These are phyloP conservation scores for Penicillium chermesinum DNA, from an alignment of 495 filamentous ascomycete species.

Conservation along the genomic window DNA sequence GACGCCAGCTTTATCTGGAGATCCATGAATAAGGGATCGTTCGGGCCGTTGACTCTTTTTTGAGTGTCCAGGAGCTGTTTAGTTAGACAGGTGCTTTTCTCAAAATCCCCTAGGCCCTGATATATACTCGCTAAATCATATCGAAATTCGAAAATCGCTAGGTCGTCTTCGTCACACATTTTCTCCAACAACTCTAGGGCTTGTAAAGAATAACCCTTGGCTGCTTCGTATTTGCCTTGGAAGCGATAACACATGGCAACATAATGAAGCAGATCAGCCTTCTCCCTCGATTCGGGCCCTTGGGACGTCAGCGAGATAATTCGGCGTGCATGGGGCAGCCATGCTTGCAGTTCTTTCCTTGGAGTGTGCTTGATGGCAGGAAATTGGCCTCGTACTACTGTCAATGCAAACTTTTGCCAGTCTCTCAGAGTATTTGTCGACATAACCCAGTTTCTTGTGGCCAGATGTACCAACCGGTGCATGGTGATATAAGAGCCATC, in stretches of 20 bases:
- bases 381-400: conserved; percentile 13
- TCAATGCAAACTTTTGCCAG: conserved; percentile 10
- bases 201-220: background rate
- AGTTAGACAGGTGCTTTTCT: background rate
- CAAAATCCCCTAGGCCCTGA: background rate
- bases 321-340: background rate
- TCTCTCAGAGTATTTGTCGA: background rate
- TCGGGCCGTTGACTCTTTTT: background rate
- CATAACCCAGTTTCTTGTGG: conserved; percentile 27
- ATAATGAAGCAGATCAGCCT: background rate
- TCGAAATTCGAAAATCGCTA: background rate
- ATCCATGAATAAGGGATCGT: background rate
- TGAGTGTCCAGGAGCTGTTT: background rate
- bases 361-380: conserved; percentile 12
- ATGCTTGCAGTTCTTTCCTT: conserved; percentile 6
- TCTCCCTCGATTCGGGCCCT: background rate
- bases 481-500: conserved; percentile 5
- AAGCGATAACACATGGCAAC: background rate
- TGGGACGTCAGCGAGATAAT: background rate
- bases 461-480: conserved; percentile 35
- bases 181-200: background rate
- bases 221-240: background rate
- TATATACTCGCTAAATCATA: background rate
- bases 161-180: background rate
- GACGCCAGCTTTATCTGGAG: background rate